Percentiles rank a stretch among this genome's conserved stretches.
Evolutionary conservation across 179 eudicot species (phyloP).

Genomic region (Beta corolliflora): DNA sequence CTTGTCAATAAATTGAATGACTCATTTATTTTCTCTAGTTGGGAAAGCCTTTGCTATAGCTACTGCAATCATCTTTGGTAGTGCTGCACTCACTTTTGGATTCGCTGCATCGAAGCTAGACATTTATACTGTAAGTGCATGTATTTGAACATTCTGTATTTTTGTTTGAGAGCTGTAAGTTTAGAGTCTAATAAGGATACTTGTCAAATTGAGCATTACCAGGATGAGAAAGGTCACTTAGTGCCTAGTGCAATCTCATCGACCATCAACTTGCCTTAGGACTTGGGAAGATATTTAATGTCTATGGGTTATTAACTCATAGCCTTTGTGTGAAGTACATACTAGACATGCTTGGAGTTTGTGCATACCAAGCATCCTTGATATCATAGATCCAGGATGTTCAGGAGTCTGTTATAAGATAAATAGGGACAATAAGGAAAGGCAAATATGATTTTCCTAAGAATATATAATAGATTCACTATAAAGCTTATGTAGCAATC

Average conservation of each 20-base stretch:
- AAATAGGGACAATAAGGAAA: neutral
- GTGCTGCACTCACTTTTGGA: constrained; percentile 62
- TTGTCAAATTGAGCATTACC: no score
- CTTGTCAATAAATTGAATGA: neutral
- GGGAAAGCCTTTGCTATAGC: constrained; percentile 84
- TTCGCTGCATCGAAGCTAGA: constrained; percentile 60
- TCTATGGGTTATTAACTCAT: neutral
- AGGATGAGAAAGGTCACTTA: neutral
- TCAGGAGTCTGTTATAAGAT: neutral
- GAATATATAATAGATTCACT: neutral
- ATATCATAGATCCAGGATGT: neutral
- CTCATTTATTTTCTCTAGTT: constrained; percentile 43
- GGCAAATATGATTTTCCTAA: neutral
- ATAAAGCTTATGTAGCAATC: neutral
- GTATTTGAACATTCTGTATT: neutral
- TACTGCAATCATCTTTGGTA: constrained; percentile 71
- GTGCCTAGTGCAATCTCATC: neutral
- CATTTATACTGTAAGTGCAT: constrained; percentile 63
- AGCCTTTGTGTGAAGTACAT: no score
- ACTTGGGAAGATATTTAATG: neutral
- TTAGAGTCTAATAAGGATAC: neutral
- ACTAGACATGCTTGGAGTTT: neutral
- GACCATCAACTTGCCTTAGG: neutral
- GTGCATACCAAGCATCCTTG: neutral
- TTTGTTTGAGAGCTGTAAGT: neutral